Evolutionary conservation across 139 green algal species (phyloP).

Genomic region (Ettlia oleoabundans): DNA sequence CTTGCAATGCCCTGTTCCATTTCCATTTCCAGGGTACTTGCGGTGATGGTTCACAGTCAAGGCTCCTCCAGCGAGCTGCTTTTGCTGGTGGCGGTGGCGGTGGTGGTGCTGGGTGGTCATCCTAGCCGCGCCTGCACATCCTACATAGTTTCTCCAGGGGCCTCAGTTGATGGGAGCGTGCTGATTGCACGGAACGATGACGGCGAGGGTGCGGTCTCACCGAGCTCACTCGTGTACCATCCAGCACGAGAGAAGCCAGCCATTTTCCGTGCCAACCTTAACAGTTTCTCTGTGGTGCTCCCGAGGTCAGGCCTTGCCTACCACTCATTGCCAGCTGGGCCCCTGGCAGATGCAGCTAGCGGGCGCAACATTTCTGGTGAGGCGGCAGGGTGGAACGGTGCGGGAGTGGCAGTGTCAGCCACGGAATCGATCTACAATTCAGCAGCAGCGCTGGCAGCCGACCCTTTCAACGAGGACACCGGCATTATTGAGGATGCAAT

Average conservation of each 20-base stretch:
- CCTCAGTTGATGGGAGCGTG: constrained; percentile 2
- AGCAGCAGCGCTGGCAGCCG: constrained; percentile 1
- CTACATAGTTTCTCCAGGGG: not conserved
- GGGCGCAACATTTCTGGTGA: constrained; percentile 25
- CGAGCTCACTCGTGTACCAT: constrained; percentile 11
- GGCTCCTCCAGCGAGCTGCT: no score
- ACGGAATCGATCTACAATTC: constrained; percentile 41
- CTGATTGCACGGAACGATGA: constrained; percentile 35
- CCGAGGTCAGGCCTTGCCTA: constrained; percentile 22
- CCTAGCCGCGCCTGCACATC: constrained; percentile 24
- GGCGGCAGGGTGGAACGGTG: constrained; percentile 12
- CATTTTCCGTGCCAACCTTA: not conserved
- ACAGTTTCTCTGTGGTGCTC: constrained; percentile 10
- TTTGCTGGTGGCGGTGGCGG: no score
- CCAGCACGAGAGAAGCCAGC: constrained; percentile 5
- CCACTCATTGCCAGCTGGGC: constrained; percentile 10
- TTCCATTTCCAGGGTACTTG: no score
- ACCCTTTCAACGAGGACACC: not conserved
- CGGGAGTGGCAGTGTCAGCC: constrained; percentile 16
- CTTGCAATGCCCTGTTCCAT: no score
- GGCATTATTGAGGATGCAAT: constrained; percentile 35
- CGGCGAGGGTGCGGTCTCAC: constrained; percentile 9
- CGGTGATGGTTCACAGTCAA: no score
- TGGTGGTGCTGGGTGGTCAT: no score
- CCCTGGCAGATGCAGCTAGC: not conserved